Base-by-base conservation (phyloP, 441 rosid genomes). In the Pelargonium australe region DNA sequence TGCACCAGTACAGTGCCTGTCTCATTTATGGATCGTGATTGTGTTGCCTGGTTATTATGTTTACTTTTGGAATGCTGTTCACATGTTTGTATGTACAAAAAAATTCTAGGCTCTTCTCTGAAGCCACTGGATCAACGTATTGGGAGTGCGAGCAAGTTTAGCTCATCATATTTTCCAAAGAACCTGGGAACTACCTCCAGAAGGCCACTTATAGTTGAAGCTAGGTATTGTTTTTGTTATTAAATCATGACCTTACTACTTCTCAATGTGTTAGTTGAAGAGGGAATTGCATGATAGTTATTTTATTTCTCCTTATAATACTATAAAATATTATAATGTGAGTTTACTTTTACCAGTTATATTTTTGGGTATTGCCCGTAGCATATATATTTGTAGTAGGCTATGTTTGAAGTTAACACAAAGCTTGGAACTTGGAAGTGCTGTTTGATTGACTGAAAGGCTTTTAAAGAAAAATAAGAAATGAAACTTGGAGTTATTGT, bases 141-240 rank as follows among this genome's bases (percentile, higher is more conserved):
- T 63, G 79, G 77, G 25, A 73, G 70, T 67, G 71, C 68, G 12
- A 65, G 60, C 64, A 72, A 72, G 45, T 62, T 70, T 64, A 87
- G 75, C 68, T 82, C 85, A 78, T 70, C 89, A 51, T 78, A 86
- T 37, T 51, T 73, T 66, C 55, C 77, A 68, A 80, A 80, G 73
- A 75, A 23, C 41, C 71, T 70, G 12, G 67, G 82, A 66, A 85
- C 80, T 70, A 71, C 81, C 28, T 80, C 89, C 4, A 82, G 79
- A 70, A 80, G 75, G 70, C 41, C 84, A 10, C 77, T 84, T 17
- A 64, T 71, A 1, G 88, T 90, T 80, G 83, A 77, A 64, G 96
- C 97, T 71, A 82, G 85, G 5, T 83, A 87, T 53, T 53, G 58
- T 53, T n/a, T 53, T 14, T 53, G 19, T n/a, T 49, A 53, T 53